These are phyloP conservation scores for Ogataea philodendri DNA, from an alignment of 805 yeast genomes.

Conservation along the genomic window DNA sequence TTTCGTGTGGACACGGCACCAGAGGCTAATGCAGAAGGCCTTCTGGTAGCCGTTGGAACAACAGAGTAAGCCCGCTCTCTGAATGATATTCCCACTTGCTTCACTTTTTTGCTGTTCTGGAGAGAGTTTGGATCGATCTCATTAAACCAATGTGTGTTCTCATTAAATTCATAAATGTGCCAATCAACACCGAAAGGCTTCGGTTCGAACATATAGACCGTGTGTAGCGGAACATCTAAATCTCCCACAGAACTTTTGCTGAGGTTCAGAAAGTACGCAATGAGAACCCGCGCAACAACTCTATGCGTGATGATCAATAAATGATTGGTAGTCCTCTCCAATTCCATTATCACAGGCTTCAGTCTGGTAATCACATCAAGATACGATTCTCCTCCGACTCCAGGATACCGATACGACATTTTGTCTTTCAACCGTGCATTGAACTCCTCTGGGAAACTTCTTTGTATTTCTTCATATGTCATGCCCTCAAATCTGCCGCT, in stretches of 20 bases:
- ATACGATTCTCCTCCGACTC: constrained; percentile 95
- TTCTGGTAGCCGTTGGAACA: constrained; percentile 68
- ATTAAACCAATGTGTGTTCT: constrained; percentile 70
- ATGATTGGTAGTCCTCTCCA: constrained; percentile 89
- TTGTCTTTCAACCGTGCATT: constrained; percentile 73
- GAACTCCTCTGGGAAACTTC: constrained; percentile 72
- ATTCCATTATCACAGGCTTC: constrained; percentile 86
- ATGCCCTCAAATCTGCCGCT: constrained; percentile 91
- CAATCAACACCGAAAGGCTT: constrained; percentile 96
- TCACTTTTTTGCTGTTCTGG: constrained; percentile 56
- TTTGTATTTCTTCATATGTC: constrained; percentile 85
- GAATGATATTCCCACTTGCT: constrained; percentile 68
- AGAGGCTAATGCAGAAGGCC: too few relatives aligned
- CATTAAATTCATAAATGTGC: constrained; percentile 85
- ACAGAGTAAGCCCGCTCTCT: constrained; percentile 70
- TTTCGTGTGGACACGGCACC: too few relatives aligned
- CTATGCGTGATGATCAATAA: constrained; percentile 82
- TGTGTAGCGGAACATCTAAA: constrained; percentile 89
- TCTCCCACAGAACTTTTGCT: constrained; percentile 79
- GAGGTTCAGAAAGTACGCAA: constrained; percentile 87
- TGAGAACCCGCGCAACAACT: constrained; percentile 81
- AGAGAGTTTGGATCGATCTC: constrained; percentile 48
- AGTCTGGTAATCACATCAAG: constrained; percentile 89
- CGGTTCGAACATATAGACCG: constrained; percentile 85
- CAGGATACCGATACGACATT: constrained; percentile 87